Conservation (phyloP, 192 early-diverging fungal species). For the Mortierella hygrophila region DNA sequence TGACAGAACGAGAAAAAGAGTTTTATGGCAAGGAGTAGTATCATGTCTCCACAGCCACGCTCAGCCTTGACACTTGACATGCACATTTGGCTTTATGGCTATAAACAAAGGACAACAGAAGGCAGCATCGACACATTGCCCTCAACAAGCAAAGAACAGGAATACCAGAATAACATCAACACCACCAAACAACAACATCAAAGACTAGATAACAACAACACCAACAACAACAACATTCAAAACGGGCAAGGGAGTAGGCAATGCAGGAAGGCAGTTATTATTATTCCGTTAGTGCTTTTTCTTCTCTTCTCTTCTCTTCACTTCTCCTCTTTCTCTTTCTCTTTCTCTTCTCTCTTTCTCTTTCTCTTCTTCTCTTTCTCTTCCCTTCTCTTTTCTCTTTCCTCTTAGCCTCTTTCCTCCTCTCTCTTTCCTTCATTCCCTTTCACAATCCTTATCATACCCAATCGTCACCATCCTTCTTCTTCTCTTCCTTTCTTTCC, state of each 20-base stretch:
- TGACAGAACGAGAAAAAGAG: too few relatives aligned
- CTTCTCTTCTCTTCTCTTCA: background rate
- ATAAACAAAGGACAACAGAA: background rate
- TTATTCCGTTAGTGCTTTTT: background rate
- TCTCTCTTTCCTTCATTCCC: background rate
- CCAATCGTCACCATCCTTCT: too few relatives aligned
- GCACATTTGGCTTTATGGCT: too few relatives aligned
- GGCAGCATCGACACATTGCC: background rate
- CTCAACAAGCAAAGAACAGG: background rate
- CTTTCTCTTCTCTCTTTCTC: background rate
- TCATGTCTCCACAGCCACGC: too few relatives aligned
- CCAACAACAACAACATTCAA: background rate
- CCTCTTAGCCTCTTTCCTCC: background rate
- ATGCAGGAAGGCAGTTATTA: constrained; percentile 7
- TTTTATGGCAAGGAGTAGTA: too few relatives aligned
- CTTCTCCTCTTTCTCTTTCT: background rate
- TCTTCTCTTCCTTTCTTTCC: background rate
- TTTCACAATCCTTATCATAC: too few relatives aligned
- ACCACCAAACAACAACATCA: background rate
- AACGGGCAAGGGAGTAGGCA: background rate
- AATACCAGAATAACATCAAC: background rate
- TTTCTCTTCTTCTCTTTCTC: background rate
- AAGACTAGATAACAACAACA: background rate
- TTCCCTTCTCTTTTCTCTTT: background rate
- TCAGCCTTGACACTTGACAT: too few relatives aligned